phyloP scores from a whole-genome alignment of 306 rosid species.

The Rosa persica region DNA sequence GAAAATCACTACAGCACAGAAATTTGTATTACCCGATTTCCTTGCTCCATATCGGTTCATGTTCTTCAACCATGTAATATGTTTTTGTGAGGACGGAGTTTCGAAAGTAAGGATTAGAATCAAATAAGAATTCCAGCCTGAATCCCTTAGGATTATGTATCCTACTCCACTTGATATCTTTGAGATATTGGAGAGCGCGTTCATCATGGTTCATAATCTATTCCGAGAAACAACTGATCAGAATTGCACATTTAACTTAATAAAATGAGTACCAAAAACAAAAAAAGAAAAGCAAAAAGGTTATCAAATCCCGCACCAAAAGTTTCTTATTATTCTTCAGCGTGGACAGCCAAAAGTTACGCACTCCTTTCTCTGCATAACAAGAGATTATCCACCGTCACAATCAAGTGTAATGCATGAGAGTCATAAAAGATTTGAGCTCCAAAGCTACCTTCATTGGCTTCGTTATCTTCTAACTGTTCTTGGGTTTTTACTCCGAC shows the following conservation, averaged over 20 bases:
- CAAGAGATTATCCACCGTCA: slow-evolving; percentile 18
- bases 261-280: slow-evolving; percentile 6
- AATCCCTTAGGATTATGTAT: slow-evolving; percentile 67
- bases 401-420: slow-evolving; percentile 21
- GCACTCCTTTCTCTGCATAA: slow-evolving; percentile 68
- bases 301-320: slow-evolving; percentile 39
- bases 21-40: slow-evolving; percentile 59
- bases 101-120: slow-evolving; percentile 68
- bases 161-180: slow-evolving; percentile 70
- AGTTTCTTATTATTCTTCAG: slow-evolving; percentile 62
- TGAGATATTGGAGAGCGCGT: slow-evolving; percentile 63
- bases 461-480: slow-evolving; percentile 29
- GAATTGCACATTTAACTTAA: slow-evolving; percentile 10
- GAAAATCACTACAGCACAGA: slow-evolving; percentile 12
- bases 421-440: slow-evolving; percentile 7
- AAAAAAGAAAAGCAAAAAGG: not conserved
- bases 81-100: slow-evolving; percentile 66
- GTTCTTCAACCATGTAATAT: slow-evolving; percentile 69
- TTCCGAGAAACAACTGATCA: slow-evolving; percentile 17
- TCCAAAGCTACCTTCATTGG: slow-evolving; percentile 36
- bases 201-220: slow-evolving; percentile 74
- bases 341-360: slow-evolving; percentile 73
- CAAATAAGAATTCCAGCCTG: slow-evolving; percentile 70
- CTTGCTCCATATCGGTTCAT: slow-evolving; percentile 63
- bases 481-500: slow-evolving; percentile 38